These are phyloP conservation scores for Citropsis articulata DNA, from an alignment of 345 rosid genomes.

Conservation along the genomic window DNA sequence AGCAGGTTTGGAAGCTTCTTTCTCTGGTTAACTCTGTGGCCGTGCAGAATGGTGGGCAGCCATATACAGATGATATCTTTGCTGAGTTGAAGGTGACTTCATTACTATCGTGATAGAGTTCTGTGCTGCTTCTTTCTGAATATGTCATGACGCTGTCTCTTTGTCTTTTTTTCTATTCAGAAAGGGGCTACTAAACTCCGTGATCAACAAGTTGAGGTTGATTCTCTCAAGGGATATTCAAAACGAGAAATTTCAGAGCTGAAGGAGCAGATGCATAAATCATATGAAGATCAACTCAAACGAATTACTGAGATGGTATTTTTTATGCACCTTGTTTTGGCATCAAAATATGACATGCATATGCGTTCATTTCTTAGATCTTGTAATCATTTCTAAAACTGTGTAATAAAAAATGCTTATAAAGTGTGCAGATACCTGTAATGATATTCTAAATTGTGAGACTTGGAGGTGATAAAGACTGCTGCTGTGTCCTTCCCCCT, in stretches of 20 bases:
- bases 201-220: conserved; percentile 61
- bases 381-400: background rate
- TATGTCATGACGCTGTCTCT: background rate
- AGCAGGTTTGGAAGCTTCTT: conserved; percentile 65
- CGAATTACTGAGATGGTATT: conserved; percentile 69
- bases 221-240: conserved; percentile 56
- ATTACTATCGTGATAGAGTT: background rate
- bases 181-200: conserved; percentile 65
- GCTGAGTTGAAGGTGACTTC: conserved; percentile 55
- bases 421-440: background rate
- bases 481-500: background rate
- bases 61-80: conserved; percentile 74
- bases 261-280: conserved; percentile 53
- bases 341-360: background rate
- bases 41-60: conserved; percentile 60
- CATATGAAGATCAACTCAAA: conserved; percentile 63
- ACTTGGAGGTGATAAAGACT: background rate
- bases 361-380: background rate
- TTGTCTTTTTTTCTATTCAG: conserved; percentile 28
- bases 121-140: background rate
- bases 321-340: background rate
- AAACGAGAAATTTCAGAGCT: conserved; percentile 51
- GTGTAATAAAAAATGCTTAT: background rate
- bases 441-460: background rate
- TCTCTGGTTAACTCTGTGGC: conserved; percentile 54